Evolutionary conservation across 2,329 filamentous ascomycete species (phyloP), one percentile per base, ranked within the genome.

Genomic region (Colletotrichum chrysophilum): DNA sequence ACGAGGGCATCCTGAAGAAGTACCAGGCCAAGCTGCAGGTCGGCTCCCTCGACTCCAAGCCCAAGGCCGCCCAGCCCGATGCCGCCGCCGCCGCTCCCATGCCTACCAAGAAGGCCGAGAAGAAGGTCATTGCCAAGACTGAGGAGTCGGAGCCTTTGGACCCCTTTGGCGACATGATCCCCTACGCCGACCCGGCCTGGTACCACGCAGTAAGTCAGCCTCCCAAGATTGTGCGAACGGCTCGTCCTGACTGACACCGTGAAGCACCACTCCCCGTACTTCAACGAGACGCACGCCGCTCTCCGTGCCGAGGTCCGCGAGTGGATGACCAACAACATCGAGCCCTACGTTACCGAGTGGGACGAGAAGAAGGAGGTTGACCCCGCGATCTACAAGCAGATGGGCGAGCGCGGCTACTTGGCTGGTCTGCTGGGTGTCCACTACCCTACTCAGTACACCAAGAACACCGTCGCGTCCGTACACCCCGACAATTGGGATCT

Each of bases 261-360:
- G 58, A 62, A 97, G 94, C 98, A 98, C 86, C 95, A 98, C 88
- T 98, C 96, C 3, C 95, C 96, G 32, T 98, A 98, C 90, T 98
- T 94, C 90, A 98, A 98, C 87, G 94, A 98, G 86, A 93, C 95
- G 7, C 97, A 99, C 86, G 96, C 93, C 72, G 96, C 95, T 67
- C 93, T 99, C 66, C 95, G 97, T 76, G 93, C 92, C 78, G 97
- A 99, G 88, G 90, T 98, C 76, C 94, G 97, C 82, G 91, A 96
- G 88, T 99, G 96, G 96, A 92, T 99, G 71, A 95, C 98, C 77
- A 91, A 89, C 72, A 95, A 95, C 80, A 93, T 98, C 83, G 96
- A 98, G 88, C 96, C 97, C 26, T 91, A 96, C 80, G 95, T 98
- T 72, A 94, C 93, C 55, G 97, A 99, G 85, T 99, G 97, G 97